These are phyloP conservation scores for Coniochaeta sp. DNA, from an alignment of 2,329 filamentous ascomycete genomes.

Conservation along the genomic window DNA sequence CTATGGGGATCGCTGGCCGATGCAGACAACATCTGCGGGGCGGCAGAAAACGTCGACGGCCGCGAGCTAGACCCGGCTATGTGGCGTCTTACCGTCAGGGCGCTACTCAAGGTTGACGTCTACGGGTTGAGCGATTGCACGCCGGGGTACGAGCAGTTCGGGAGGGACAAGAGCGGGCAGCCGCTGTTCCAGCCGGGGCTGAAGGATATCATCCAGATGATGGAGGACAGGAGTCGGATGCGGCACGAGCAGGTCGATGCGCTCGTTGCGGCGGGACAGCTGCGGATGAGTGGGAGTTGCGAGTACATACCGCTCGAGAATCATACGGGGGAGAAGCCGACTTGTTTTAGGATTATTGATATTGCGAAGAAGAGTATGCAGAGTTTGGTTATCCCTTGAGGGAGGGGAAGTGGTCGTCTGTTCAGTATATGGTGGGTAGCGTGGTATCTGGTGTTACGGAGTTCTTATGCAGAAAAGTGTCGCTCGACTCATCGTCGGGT, in stretches of 20 bases:
- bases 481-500: no score
- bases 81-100: conserved; percentile 48
- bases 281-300: conserved; percentile 14
- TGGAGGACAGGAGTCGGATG: conserved; percentile 42
- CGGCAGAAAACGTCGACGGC: conserved; percentile 27
- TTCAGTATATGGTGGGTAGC: no score
- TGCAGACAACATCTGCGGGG: not conserved
- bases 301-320: conserved; percentile 19
- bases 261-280: conserved; percentile 30
- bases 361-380: conserved; percentile 48
- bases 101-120: conserved; percentile 49
- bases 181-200: conserved; percentile 37
- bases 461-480: no score
- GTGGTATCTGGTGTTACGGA: no score
- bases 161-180: conserved; percentile 11
- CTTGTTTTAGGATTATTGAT: conserved; percentile 45
- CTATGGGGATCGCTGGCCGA: conserved; percentile 32
- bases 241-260: conserved; percentile 45
- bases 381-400: conserved; percentile 45
- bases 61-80: conserved; percentile 40
- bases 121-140: conserved; percentile 38
- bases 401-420: not conserved
- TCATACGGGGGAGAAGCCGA: conserved; percentile 27
- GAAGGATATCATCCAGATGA: conserved; percentile 43
- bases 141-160: conserved; percentile 1